These are phyloP conservation scores for Epichloe scottii DNA, from an alignment of 2,329 filamentous ascomycete species.

Conservation along the genomic window DNA sequence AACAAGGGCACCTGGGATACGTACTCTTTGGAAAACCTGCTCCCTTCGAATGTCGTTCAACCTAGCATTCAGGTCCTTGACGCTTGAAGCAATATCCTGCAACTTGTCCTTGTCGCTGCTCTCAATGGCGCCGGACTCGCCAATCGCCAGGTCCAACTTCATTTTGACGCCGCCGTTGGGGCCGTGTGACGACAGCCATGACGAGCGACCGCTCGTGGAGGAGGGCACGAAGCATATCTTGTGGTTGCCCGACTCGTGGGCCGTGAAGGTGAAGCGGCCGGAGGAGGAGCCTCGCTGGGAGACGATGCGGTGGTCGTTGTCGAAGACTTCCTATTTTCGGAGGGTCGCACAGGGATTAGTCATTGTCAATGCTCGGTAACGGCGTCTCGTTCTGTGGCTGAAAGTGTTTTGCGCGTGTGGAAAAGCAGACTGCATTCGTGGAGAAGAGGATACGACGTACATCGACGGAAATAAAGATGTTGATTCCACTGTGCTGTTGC, in stretches of 20 bases:
- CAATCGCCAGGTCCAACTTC: slow-evolving; percentile 81
- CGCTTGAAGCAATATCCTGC: slow-evolving; percentile 73
- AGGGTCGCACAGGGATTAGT: background rate
- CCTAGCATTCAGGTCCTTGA: slow-evolving; percentile 78
- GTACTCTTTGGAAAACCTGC: slow-evolving; percentile 89
- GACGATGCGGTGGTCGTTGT: slow-evolving; percentile 94
- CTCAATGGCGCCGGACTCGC: slow-evolving; percentile 88
- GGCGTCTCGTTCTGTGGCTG: background rate
- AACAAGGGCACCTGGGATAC: slow-evolving; percentile 14
- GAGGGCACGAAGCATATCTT: slow-evolving; percentile 85
- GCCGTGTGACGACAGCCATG: slow-evolving; percentile 56
- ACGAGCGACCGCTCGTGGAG: slow-evolving; percentile 54
- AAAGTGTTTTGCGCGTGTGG: background rate
- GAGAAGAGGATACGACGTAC: slow-evolving; percentile 28
- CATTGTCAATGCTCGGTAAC: background rate
- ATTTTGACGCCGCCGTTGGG: slow-evolving; percentile 70
- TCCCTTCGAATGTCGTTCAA: slow-evolving; percentile 83
- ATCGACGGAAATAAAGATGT: slow-evolving; percentile 85
- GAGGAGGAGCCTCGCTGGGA: slow-evolving; percentile 63
- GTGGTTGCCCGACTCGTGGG: slow-evolving; percentile 91
- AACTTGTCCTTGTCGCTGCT: slow-evolving; percentile 90
- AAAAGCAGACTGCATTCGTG: background rate
- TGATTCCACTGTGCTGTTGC: slow-evolving; percentile 60
- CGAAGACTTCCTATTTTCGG: slow-evolving; percentile 63
- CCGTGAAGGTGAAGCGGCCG: slow-evolving; percentile 90